A percentile compares a stretch with the other conserved stretches of the same genome.
Evolutionary conservation across 1,284 basidiomycete species (phyloP).

Genomic region (Fomes fomentarius): DNA sequence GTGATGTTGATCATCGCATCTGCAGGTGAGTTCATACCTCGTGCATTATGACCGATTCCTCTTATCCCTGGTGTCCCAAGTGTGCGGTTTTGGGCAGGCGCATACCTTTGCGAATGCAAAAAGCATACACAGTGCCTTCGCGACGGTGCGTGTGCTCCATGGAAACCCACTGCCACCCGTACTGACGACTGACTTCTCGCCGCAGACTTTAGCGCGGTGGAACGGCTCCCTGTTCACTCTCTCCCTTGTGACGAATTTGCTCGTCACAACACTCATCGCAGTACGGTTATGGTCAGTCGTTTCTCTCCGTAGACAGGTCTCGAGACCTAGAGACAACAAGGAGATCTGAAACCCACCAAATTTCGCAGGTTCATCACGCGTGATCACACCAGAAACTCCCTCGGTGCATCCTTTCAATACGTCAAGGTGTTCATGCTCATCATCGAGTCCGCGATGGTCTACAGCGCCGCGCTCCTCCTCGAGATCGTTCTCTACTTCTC

Average conservation of each 20-base stretch:
- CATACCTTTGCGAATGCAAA: constrained; percentile 38
- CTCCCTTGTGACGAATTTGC: constrained; percentile 41
- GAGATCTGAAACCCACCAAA: background rate
- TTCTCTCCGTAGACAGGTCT: background rate
- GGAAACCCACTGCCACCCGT: too few relatives aligned
- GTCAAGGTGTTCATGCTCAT: constrained; percentile 38
- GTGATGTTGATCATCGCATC: constrained; percentile 38
- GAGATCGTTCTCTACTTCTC: constrained; percentile 44
- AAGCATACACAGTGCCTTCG: constrained; percentile 39
- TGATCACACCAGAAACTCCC: constrained; percentile 16
- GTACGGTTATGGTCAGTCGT: constrained; percentile 37
- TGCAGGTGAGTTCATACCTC: constrained; percentile 30
- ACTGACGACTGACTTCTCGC: background rate
- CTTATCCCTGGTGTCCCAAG: constrained; percentile 20
- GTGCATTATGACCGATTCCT: background rate
- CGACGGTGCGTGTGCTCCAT: constrained; percentile 12
- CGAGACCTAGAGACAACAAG: too few relatives aligned
- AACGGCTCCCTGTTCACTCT: constrained; percentile 43
- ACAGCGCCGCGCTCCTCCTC: constrained; percentile 41
- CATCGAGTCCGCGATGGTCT: constrained; percentile 44
- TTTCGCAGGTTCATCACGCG: constrained; percentile 34
- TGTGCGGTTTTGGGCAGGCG: constrained; percentile 41
- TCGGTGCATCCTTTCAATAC: constrained; percentile 31
- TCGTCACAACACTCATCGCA: constrained; percentile 39
- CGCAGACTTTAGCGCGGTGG: constrained; percentile 30